Evolutionary conservation across 495 filamentous ascomycete genomes (phyloP).

Genomic region (Penicillium egyptiacum): DNA sequence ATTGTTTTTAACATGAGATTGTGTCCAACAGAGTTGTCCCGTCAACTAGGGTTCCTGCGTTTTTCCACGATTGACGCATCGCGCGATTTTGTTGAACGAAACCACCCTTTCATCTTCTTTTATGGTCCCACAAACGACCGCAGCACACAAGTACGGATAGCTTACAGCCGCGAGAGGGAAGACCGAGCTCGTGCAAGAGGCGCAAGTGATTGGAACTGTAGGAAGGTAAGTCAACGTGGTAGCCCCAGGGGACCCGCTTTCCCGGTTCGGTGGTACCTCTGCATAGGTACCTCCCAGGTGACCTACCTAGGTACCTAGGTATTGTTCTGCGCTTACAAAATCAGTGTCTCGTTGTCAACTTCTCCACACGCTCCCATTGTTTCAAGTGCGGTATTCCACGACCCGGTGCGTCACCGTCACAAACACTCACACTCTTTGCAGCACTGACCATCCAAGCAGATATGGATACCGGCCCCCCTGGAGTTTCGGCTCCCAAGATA

Average conservation of each 20-base stretch:
- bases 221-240: conserved; percentile 54
- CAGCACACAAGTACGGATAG: conserved; percentile 59
- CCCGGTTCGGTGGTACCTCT: not conserved
- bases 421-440: not conserved
- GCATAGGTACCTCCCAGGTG: too few species aligned
- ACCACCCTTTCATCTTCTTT: conserved; percentile 63
- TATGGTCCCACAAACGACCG: conserved; percentile 52
- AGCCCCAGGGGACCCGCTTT: not conserved
- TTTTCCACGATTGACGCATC: conserved; percentile 62
- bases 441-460: conserved; percentile 24
- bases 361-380: conserved; percentile 65
- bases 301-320: not conserved
- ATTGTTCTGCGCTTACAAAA: conserved; percentile 7
- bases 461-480: conserved; percentile 29
- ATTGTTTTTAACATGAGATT: conserved; percentile 1
- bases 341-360: conserved; percentile 74
- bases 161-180: conserved; percentile 58
- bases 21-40: conserved; percentile 50
- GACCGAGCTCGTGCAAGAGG: conserved; percentile 51
- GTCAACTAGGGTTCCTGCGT: conserved; percentile 66
- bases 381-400: conserved; percentile 72
- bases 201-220: conserved; percentile 77
- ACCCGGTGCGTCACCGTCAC: conserved; percentile 54
- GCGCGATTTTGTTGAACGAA: conserved; percentile 62
- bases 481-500: conserved; percentile 37